Evolutionary conservation across 768 basidiomycete species (phyloP).

Genomic region (Suillus placidus): DNA sequence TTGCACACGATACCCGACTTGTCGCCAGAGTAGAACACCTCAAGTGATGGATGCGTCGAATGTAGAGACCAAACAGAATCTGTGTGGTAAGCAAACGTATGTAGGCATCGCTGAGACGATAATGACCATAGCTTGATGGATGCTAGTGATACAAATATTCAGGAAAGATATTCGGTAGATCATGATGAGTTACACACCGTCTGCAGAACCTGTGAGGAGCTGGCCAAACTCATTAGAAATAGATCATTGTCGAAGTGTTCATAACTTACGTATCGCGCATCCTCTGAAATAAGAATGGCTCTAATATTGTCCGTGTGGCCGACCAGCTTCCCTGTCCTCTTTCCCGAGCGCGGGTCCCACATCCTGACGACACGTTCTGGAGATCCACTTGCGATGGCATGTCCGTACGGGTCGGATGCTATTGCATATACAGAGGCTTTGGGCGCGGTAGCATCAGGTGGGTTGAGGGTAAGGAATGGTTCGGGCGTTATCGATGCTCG

Average conservation of each 20-base stretch:
- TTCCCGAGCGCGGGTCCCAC: constrained; percentile 92
- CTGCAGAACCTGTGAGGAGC: constrained; percentile 86
- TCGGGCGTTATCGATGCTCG: constrained; percentile 43
- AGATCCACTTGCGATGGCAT: constrained; percentile 83
- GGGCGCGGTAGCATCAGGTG: constrained; percentile 64
- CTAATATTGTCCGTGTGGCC: constrained; percentile 98
- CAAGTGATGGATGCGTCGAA: constrained; percentile 84
- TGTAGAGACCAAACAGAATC: constrained; percentile 94
- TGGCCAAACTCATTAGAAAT: constrained; percentile 25
- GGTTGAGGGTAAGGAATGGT: constrained; percentile 65
- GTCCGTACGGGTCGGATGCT: constrained; percentile 77
- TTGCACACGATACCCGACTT: constrained; percentile 86
- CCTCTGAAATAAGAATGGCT: constrained; percentile 85
- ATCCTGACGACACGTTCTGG: constrained; percentile 89
- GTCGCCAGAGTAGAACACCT: constrained; percentile 94
- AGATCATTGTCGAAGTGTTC: not conserved
- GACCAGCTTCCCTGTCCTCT: constrained; percentile 81
- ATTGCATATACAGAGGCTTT: constrained; percentile 81
- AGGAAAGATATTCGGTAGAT: constrained; percentile 12
- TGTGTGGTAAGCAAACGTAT: constrained; percentile 95
- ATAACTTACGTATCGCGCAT: constrained; percentile 83
- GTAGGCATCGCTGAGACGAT: constrained; percentile 82
- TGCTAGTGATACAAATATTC: constrained; percentile 36
- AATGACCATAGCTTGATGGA: constrained; percentile 97
- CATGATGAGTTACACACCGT: constrained; percentile 41